Conservation (phyloP, 2,329 filamentous ascomycete genomes). For the Clathrospora elynae region DNA sequence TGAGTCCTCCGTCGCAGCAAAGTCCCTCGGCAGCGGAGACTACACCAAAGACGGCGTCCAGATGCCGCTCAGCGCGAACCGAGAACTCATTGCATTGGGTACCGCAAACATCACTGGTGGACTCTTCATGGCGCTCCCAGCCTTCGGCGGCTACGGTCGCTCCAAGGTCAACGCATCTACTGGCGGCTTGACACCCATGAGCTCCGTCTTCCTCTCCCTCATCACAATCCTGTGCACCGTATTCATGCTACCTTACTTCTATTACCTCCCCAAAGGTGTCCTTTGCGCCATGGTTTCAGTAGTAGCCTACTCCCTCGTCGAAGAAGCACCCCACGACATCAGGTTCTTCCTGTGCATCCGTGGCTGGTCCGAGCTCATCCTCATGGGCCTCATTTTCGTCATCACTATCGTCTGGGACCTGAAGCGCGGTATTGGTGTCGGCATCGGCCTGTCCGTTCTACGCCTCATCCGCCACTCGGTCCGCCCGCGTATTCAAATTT, state of each 20-base stretch:
- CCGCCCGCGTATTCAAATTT: slow-evolving; percentile 90
- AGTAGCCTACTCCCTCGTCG: slow-evolving; percentile 90
- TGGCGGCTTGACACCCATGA: slow-evolving; percentile 91
- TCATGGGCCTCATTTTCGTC: slow-evolving; percentile 90
- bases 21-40: slow-evolving; percentile 69
- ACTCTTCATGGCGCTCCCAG: slow-evolving; percentile 89
- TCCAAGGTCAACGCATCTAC: slow-evolving; percentile 95
- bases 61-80: slow-evolving; percentile 85
- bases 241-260: slow-evolving; percentile 87
- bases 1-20: slow-evolving; percentile 94
- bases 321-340: slow-evolving; percentile 93
- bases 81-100: slow-evolving; percentile 90
- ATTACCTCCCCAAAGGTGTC: slow-evolving; percentile 95
- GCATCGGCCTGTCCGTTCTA: slow-evolving; percentile 86
- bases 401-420: slow-evolving; percentile 95
- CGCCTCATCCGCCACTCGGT: slow-evolving; percentile 90
- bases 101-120: slow-evolving; percentile 89
- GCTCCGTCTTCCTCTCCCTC: slow-evolving; percentile 81
- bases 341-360: slow-evolving; percentile 84
- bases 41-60: slow-evolving; percentile 67
- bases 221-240: slow-evolving; percentile 81
- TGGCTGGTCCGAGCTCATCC: slow-evolving; percentile 81
- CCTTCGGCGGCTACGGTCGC: slow-evolving; percentile 93
- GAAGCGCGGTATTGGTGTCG: slow-evolving; percentile 89
- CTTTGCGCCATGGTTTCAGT: slow-evolving; percentile 93